A percentile compares a stretch with the other conserved stretches of the same genome.
phyloP scores from a whole-genome alignment of 495 filamentous ascomycete species.

The Chaetomidium leptoderma region DNA sequence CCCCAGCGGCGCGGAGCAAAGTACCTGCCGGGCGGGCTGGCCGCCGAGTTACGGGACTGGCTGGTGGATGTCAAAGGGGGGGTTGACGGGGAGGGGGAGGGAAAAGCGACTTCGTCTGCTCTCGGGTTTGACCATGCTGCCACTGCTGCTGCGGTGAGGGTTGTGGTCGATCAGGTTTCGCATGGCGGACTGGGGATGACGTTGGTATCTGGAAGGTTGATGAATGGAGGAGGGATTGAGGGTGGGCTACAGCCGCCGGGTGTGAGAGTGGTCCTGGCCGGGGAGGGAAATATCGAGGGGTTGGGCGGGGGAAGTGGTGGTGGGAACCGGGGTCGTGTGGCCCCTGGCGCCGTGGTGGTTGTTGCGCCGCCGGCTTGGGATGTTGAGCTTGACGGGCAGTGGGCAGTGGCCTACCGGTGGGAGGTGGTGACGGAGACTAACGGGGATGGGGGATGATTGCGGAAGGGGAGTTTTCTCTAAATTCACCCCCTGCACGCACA shows the following conservation, averaged over 20 bases:
- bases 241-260: too few relatives aligned
- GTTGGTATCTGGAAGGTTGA: slow-evolving; percentile 18
- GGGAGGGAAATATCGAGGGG: slow-evolving; percentile 30
- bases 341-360: slow-evolving; percentile 32
- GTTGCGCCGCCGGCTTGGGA: slow-evolving; percentile 45
- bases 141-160: slow-evolving; percentile 6
- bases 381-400: slow-evolving; percentile 35
- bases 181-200: slow-evolving; percentile 21
- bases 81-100: slow-evolving; percentile 15
- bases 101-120: slow-evolving; percentile 4
- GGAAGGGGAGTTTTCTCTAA: too few relatives aligned
- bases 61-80: slow-evolving; percentile 41
- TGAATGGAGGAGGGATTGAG: neutral
- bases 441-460: neutral
- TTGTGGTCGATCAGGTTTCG: slow-evolving; percentile 27
- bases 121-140: neutral
- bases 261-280: slow-evolving; percentile 36
- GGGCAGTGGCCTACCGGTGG: slow-evolving; percentile 48
- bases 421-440: slow-evolving; percentile 15
- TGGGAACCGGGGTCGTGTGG: slow-evolving; percentile 11
- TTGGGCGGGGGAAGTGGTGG: neutral
- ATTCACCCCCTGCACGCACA: too few relatives aligned
- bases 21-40: slow-evolving; percentile 43
- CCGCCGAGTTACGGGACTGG: slow-evolving; percentile 44
- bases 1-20: slow-evolving; percentile 35